phyloP scores from a whole-genome alignment of 2,329 filamentous ascomycete species.

The Diaporthe ampelina region DNA sequence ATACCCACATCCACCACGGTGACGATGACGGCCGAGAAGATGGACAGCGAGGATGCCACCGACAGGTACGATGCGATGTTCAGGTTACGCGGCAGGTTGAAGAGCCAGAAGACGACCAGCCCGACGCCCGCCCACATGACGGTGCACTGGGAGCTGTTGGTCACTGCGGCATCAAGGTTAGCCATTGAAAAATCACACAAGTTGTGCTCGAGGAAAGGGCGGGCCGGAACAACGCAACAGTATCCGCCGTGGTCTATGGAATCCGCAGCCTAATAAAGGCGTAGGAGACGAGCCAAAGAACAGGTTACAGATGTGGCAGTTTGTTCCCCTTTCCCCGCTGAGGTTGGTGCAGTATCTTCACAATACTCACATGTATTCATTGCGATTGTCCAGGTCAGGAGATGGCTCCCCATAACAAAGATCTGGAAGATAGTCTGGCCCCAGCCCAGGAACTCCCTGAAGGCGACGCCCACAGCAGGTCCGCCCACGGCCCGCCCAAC shows the following conservation, averaged over 20 bases:
- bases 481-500: slow-evolving; percentile 58
- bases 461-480: slow-evolving; percentile 61
- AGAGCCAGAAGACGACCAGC: slow-evolving; percentile 68
- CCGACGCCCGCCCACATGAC: slow-evolving; percentile 75
- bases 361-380: slow-evolving; percentile 64
- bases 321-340: background rate
- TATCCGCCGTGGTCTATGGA: background rate
- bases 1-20: slow-evolving; percentile 74
- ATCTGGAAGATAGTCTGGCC: slow-evolving; percentile 73
- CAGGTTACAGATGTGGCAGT: no score
- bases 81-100: slow-evolving; percentile 73
- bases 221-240: background rate
- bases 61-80: slow-evolving; percentile 74
- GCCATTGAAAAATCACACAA: background rate
- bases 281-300: background rate
- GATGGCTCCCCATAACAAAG: slow-evolving; percentile 78
- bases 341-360: no score
- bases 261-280: background rate
- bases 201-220: background rate
- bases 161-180: slow-evolving; percentile 52
- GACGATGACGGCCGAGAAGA: slow-evolving; percentile 72
- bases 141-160: slow-evolving; percentile 71
- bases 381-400: slow-evolving; percentile 77
- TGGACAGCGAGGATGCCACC: slow-evolving; percentile 68
- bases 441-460: slow-evolving; percentile 71